Conservation (phyloP, 257 asterid genomes). For the Nemophila menziesii region DNA sequence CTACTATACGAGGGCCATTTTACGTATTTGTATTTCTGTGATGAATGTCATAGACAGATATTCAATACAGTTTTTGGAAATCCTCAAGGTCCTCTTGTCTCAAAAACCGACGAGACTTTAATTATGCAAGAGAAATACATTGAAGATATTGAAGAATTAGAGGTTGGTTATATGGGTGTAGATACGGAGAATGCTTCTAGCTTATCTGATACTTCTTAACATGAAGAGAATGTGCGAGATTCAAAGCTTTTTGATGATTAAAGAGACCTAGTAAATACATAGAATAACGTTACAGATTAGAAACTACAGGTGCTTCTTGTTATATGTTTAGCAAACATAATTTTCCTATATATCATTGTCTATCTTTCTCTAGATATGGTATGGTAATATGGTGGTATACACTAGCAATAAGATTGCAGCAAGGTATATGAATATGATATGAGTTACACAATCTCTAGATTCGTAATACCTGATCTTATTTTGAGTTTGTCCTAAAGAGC, state of each 20-base stretch:
- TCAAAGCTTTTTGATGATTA: background rate
- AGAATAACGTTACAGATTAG: conserved; percentile 1
- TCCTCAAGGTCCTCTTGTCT: conserved; percentile 63
- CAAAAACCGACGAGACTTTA: conserved; percentile 18
- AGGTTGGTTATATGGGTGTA: conserved; percentile 12
- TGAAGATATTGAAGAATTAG: conserved; percentile 12
- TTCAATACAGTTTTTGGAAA: conserved; percentile 50
- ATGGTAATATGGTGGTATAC: too few relatives aligned
- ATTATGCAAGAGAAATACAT: conserved; percentile 18
- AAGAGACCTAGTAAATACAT: conserved; percentile 5
- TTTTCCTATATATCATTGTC: too few relatives aligned
- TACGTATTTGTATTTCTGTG: conserved; percentile 70
- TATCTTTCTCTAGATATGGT: too few relatives aligned
- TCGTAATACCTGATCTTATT: too few relatives aligned
- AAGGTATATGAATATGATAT: too few relatives aligned
- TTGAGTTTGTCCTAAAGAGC: too few relatives aligned
- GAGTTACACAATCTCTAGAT: too few relatives aligned
- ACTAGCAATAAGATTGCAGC: too few relatives aligned
- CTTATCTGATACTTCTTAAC: conserved; percentile 8
- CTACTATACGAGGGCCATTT: conserved; percentile 82
- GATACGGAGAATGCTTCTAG: conserved; percentile 13
- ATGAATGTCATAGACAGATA: conserved; percentile 73
- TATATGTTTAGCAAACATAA: too few relatives aligned
- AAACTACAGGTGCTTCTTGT: too few relatives aligned
- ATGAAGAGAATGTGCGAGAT: background rate